Evolutionary conservation across 2,329 filamentous ascomycete species (phyloP), one percentile per base, ranked within the genome.

Genomic region (Colletotrichum caudatum): DNA sequence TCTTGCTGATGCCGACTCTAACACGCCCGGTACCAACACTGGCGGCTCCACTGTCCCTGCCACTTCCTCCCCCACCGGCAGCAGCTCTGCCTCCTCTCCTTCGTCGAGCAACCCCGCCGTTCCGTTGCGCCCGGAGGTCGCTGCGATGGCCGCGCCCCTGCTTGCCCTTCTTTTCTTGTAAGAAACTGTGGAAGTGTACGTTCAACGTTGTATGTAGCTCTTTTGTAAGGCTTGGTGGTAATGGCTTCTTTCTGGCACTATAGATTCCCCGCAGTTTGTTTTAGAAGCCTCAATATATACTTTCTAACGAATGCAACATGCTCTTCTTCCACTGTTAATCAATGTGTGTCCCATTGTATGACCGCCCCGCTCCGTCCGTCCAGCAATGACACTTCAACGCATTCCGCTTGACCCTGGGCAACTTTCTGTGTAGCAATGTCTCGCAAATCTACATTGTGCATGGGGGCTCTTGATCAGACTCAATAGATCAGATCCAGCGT

Each of bases 21-120:
- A 88, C 81, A 78, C 79, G 74, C 79, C 81, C 16, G 85, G 85
- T 75, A 82, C 79, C 75, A 86, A 85, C 78, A 77, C 76, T 20
- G 78, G 78, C 64, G 74, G 74, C 53, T 46, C 64, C 3, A 61
- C 71, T 12, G 65, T 54, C 23, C 59, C 59, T 29, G 62, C 33
- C 44, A 61, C 71, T 74, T 79, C 71, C 18, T 57, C 62, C 6
- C 64, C 72, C 20, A 41, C 64, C 11, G 60, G 60, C 14, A 61
- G 41, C 48, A 2, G 33, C 26, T 64, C 72, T 4, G 44, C 72
- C 6, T 50, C 72, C 3, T 61, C 73, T 3, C 39, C 66, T 50
- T 59, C 66, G 35, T 64, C 70, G 53, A 83, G 80, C 64, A 79
- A 76, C 65, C 73, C 76, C 23, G 76, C 73, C 57, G 74, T 44